Evolutionary conservation across 176 grass and related monocot genomes (phyloP), one percentile per base, ranked within the genome.

Genomic region (Oryza meyeriana): DNA sequence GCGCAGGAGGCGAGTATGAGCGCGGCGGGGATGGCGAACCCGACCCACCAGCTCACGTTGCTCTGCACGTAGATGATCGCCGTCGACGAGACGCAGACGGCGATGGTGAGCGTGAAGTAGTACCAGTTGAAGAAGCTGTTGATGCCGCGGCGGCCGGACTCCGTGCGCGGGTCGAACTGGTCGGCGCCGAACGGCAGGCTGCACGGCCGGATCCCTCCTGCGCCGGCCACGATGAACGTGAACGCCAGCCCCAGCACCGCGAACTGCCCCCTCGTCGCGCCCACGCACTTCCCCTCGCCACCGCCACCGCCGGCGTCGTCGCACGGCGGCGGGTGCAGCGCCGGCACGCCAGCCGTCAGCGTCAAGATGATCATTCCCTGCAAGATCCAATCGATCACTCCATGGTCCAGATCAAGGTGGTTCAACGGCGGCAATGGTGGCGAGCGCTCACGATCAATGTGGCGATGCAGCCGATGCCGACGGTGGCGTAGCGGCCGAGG

Each of bases 51-150:
- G 87, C 76, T 94, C 62, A 97, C 66, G 38, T 73, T 88, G 87
- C 79, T 94, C 85, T 94, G 94, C 39, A 94, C 61, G 82, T 97
- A 97, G 78, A 97, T 88, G 82, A 97, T 92, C 59, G 70, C 52
- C 78, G 91, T 90, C 40, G 87, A 81, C 39, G 91, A 94, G 52
- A 75, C 27, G 66, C 81, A 78, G 1, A 97, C 87, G 69, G 91
- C 89, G 77, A 86, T 69, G 40, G 87, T 97, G 65, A 88, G 84
- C 12, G 91, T 94, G 87, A 97, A 90, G 79, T 94, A 97, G 85
- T 94, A 97, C 94, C 91, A 92, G 75, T 97, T 97, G 85, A 97
- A 97, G 89, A 97, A 97, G 87, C 91, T 97, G 62, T 80, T 47
- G 79, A 92, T 90, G 62, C 94, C 91, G 22, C 86, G 80, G 70